These are phyloP conservation scores for Penicillium roqueforti DNA, from an alignment of 495 filamentous ascomycete genomes.

Conservation along the genomic window DNA sequence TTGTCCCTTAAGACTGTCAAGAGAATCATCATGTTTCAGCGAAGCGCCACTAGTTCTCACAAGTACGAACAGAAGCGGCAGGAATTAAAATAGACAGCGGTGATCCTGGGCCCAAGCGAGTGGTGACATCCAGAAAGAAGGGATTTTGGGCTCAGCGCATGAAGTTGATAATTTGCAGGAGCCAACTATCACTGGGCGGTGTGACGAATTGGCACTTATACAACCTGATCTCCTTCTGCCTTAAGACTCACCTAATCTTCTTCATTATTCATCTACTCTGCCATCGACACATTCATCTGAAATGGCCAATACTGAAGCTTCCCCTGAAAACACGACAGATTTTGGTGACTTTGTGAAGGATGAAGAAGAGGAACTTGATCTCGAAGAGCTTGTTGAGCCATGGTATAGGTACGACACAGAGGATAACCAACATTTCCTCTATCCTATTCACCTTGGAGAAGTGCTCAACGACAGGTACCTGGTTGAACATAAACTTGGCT, in stretches of 20 bases:
- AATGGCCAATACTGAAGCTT: slow-evolving; percentile 6
- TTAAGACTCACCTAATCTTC: neutral
- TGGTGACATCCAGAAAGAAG: neutral
- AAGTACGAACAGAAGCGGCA: too few relatives aligned
- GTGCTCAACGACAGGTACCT: slow-evolving; percentile 69
- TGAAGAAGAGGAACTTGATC: slow-evolving; percentile 14
- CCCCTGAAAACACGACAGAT: slow-evolving; percentile 4
- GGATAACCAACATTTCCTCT: slow-evolving; percentile 8
- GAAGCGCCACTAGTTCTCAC: too few relatives aligned
- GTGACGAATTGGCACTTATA: neutral
- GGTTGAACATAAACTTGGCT: slow-evolving; percentile 78
- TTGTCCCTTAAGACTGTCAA: too few relatives aligned
- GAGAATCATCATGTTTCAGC: too few relatives aligned
- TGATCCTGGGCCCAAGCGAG: neutral
- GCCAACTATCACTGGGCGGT: neutral
- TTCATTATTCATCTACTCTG: neutral
- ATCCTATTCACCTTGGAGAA: slow-evolving; percentile 20
- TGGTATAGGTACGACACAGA: slow-evolving; percentile 10
- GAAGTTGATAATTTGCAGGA: too few relatives aligned
- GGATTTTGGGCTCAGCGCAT: neutral
- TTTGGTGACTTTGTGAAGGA: slow-evolving; percentile 14
- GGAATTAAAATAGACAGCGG: too few relatives aligned
- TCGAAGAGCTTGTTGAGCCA: slow-evolving; percentile 11
- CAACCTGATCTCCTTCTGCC: neutral
- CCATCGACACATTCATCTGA: neutral